Base-by-base conservation (phyloP, 139 green algal genomes). In the Pleodorina starrii region DNA sequence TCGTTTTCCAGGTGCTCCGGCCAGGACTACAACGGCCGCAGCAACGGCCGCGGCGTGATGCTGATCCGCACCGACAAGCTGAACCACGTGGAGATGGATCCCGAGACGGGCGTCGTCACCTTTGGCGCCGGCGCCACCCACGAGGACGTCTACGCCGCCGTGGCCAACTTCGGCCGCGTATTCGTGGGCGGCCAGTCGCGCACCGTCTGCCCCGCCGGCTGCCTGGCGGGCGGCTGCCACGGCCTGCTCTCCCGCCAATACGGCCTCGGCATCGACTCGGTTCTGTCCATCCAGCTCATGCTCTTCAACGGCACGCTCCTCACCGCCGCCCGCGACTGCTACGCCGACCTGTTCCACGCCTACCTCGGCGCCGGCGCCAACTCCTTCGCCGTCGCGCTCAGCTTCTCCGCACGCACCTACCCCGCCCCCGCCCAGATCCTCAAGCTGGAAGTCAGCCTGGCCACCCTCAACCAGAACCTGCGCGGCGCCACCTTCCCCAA, bases 191-290 rank as follows among this genome's bases (percentile, higher is more conserved):
- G n/a, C 21, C 69, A 73, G 57, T 54, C 48, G 7, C 32, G 35
- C 5, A 73, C 83, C 44, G 83, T 88, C 19, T 88, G 83, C 19
- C 83, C 83, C 1, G 83, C 83, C 6, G 83, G 83, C 21, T 88
- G 83, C 66, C 46, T 88, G 12, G 46, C 68, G n/a, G 83, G 83
- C 66, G 83, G 83, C 32, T 88, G 83, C 46, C 83, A 88, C 50
- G 69, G 66, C 4, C 32, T 74, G 11, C 35, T 82, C 19, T 69
- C 66, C 48, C 66, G 83, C 23, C 68, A 73, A 46, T 81, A 73
- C 36, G 83, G 83, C 19, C 66, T 88, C 7, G 83, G 83, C 23
- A 43, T 54, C 23, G 83, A 88, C 46, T 72, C 38, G 46, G 43
- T 88, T 32, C 4, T 72, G n/a, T 50, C 51, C 1, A 71, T 88